These are phyloP conservation scores for Canna indica DNA, from an alignment of 176 grass and related monocot genomes.

Conservation along the genomic window DNA sequence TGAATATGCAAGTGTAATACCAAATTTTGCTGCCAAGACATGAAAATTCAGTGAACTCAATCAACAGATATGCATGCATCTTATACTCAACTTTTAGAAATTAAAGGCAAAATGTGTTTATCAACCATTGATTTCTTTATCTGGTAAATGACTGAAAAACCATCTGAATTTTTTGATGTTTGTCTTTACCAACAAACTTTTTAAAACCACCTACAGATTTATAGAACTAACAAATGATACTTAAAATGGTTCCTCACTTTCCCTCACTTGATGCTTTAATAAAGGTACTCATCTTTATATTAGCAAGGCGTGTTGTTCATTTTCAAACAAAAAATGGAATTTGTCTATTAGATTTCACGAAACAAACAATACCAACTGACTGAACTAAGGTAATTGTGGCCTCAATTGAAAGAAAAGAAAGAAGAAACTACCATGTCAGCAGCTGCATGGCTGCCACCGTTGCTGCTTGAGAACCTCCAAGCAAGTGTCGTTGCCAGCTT, in stretches of 20 bases:
- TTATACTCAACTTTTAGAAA: neutral
- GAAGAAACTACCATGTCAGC: conserved; percentile 76
- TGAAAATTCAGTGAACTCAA: neutral
- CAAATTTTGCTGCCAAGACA: neutral
- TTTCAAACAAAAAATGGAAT: neutral
- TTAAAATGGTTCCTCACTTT: neutral
- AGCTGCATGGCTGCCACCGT: conserved; percentile 47
- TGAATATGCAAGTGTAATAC: neutral
- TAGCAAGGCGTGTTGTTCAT: neutral
- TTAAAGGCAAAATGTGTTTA: too few relatives aligned
- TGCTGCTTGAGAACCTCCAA: conserved; percentile 75
- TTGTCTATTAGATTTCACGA: neutral
- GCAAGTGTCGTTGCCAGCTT: conserved; percentile 68
- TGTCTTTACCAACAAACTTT: neutral
- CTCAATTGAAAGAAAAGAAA: conserved; percentile 21
- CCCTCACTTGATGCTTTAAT: neutral
- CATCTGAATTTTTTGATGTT: neutral
- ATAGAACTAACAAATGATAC: neutral
- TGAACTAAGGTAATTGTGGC: conserved; percentile 10
- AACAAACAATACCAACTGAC: conserved; percentile 5
- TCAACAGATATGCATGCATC: neutral
- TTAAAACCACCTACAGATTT: neutral
- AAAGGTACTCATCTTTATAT: neutral
- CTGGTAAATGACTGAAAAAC: neutral
- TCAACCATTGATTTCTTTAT: neutral